Conservation (phyloP, 805 yeast genomes). For the Yamadazyma nakazawae region DNA sequence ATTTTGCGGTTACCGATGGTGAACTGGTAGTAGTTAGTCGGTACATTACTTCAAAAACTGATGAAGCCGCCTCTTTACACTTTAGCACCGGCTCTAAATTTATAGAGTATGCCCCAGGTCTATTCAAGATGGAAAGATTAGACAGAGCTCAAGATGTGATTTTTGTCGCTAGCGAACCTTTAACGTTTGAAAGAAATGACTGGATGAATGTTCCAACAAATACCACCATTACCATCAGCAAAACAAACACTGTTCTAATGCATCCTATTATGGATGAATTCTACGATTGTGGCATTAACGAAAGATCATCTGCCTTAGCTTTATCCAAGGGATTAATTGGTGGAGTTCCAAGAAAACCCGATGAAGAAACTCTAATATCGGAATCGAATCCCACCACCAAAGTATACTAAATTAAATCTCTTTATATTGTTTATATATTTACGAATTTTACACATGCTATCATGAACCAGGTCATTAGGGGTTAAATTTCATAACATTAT, state of each 20-base stretch:
- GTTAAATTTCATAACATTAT: background rate
- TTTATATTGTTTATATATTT: background rate
- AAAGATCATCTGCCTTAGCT: constrained; percentile 78
- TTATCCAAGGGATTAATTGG: constrained; percentile 92
- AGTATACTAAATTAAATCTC: background rate
- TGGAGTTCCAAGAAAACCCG: constrained; percentile 57
- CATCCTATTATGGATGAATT: constrained; percentile 92
- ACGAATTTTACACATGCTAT: constrained; percentile 7
- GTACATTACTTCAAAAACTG: constrained; percentile 82
- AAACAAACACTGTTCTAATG: constrained; percentile 75
- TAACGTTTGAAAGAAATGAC: constrained; percentile 94
- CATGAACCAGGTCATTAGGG: constrained; percentile 8
- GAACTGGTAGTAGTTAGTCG: constrained; percentile 79
- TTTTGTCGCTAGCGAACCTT: constrained; percentile 96
- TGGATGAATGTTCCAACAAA: constrained; percentile 98
- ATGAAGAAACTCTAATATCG: background rate
- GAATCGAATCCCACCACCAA: background rate
- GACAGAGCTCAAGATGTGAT: constrained; percentile 92
- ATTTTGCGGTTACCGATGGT: constrained; percentile 96
- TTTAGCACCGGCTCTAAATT: constrained; percentile 92
- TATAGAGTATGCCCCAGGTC: constrained; percentile 86
- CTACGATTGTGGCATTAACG: constrained; percentile 65
- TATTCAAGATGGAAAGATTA: constrained; percentile 89
- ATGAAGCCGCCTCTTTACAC: constrained; percentile 95
- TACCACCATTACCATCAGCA: constrained; percentile 74